Percentiles rank a stretch among this genome's conserved stretches.
These are phyloP conservation scores for Eutypa lata DNA, from an alignment of 2,329 filamentous ascomycete genomes.

Conservation along the genomic window DNA sequence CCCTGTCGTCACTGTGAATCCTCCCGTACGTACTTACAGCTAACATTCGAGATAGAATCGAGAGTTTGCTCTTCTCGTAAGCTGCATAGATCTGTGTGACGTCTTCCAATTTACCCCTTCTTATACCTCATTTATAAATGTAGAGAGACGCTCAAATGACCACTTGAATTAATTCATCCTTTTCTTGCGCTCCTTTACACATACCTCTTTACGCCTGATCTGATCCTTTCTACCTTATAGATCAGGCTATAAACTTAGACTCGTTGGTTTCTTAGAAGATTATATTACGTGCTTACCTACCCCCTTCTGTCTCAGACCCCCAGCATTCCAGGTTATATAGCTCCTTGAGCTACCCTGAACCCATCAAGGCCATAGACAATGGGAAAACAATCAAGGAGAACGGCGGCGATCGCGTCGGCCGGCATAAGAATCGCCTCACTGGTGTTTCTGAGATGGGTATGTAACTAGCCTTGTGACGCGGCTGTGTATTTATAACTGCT, in stretches of 20 bases:
- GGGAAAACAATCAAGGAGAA: conserved; percentile 18
- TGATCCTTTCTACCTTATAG: not conserved
- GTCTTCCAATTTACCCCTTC: not conserved
- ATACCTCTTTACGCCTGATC: not conserved
- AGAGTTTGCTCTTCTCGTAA: not conserved
- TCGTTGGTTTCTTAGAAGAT: not conserved
- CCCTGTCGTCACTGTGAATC: not conserved
- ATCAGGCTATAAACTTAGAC: conserved; percentile 3
- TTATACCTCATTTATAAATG: not conserved
- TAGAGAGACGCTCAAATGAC: not conserved
- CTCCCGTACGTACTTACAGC: not conserved
- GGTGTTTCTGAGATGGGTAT: conserved; percentile 62
- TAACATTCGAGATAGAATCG: not conserved
- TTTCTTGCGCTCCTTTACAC: conserved; percentile 15
- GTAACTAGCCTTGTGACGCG: conserved; percentile 17
- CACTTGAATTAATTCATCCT: not conserved
- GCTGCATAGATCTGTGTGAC: not conserved
- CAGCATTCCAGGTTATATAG: too few relatives aligned
- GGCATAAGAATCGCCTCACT: conserved; percentile 48
- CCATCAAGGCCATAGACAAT: conserved; percentile 10
- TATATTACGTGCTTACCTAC: not conserved
- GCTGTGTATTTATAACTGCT: conserved; percentile 13
- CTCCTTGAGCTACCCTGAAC: too few relatives aligned
- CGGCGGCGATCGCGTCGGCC: conserved; percentile 44
- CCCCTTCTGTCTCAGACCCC: not conserved